Evolutionary conservation across 2,329 filamentous ascomycete genomes (phyloP), one percentile per base, ranked within the genome.

Genomic region (Apiospora hydei): DNA sequence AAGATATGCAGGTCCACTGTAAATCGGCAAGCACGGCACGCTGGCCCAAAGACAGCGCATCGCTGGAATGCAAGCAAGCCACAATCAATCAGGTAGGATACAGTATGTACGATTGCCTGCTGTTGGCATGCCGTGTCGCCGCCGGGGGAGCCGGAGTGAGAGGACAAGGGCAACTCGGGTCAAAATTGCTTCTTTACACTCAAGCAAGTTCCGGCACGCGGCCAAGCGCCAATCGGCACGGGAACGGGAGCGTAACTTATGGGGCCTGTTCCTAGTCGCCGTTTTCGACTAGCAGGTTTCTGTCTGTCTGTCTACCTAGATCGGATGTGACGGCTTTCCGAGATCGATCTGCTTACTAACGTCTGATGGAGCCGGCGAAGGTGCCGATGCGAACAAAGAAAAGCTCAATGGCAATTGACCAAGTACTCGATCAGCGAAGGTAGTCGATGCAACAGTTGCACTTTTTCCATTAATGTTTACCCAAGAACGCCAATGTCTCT

Each of bases 1-100:
- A 64, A 64, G 57, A 38, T 1, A 41, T 24, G 30, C 34, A 64
- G 57, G 34, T 64, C 57, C 57, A 64, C 57, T n/a, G 30, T 41
- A 64, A 41, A n/a, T 18, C 57, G 57, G 57, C 57, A 64, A 64
- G 10, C 6, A 41, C 57, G 57, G 57, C 57, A 64, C 57, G n/a
- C 3, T 21, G 44, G 5, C 5, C 44, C 47, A 49, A 21, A 24
- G n/a, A 51, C 11, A 24, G 21, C 8, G 21, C 44, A 47, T 7
- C 44, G 46, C 46, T n/a, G 46, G 18, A n/a, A 49, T n/a, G 26
- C 24, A 61, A 1, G 53, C 26, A 34, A 34, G 53, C 26, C 30
- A 38, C 30, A 10, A 10, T 21, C 14, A 10, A 34, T 21, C 2
- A 18, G 30, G 26, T 4, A 53, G 6, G 14, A n/a, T 38, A 38